A percentile compares a stretch with the other conserved stretches of the same genome.
Evolutionary conservation across 1,284 basidiomycete species (phyloP).

Genomic region (Somion occarium): DNA sequence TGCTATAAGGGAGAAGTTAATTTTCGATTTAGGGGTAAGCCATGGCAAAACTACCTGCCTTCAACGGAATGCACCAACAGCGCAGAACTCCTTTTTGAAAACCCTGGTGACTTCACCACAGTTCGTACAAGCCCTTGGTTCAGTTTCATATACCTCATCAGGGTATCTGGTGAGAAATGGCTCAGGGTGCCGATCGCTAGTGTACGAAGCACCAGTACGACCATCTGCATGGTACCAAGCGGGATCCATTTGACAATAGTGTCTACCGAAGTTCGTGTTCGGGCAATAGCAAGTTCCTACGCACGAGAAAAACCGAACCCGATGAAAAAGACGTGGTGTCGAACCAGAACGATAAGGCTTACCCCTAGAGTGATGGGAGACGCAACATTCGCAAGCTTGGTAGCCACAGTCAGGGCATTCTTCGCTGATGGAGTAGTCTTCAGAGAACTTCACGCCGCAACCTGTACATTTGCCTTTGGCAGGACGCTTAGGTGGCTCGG

Average conservation of each 20-base stretch:
- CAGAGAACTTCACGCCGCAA: conserved; percentile 25
- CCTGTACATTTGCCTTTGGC: conserved; percentile 31
- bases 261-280: conserved; percentile 31
- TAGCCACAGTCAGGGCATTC: conserved; percentile 33
- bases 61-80: not conserved
- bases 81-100: conserved; percentile 18
- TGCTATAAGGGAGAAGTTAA: too few species aligned
- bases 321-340: too few species aligned
- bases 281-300: conserved; percentile 36
- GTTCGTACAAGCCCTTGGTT: conserved; percentile 28
- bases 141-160: conserved; percentile 25
- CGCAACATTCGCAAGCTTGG: conserved; percentile 31
- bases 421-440: conserved; percentile 12
- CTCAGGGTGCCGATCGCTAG: conserved; percentile 32
- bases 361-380: conserved; percentile 8
- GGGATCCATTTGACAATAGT: conserved; percentile 30
- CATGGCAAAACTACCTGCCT: too few species aligned
- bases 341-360: not conserved
- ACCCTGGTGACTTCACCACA: conserved; percentile 28
- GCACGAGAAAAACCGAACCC: too few species aligned
- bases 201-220: conserved; percentile 24
- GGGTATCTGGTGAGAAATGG: conserved; percentile 15
- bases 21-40: too few species aligned
- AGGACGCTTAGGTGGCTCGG: conserved; percentile 8
- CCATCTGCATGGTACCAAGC: conserved; percentile 30